phyloP scores from a whole-genome alignment of 2,329 filamentous ascomycete species.

The Clonostachys solani region DNA sequence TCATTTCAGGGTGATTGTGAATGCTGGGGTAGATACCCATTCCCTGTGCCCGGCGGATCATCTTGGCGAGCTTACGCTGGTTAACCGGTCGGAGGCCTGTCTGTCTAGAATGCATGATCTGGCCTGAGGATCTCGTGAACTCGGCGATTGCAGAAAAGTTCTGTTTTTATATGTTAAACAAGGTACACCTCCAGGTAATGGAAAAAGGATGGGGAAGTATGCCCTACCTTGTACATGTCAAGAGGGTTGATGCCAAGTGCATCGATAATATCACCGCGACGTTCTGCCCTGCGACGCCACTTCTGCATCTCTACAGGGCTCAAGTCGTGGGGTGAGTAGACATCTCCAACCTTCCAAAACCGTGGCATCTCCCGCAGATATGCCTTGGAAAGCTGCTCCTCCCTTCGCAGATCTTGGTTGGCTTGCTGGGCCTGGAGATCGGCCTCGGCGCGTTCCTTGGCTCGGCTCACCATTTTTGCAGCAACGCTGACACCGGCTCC shows the following conservation, averaged over 20 bases:
- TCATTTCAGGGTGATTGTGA: slow-evolving; percentile 80
- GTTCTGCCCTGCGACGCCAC: slow-evolving; percentile 61
- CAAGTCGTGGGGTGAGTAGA: slow-evolving; percentile 89
- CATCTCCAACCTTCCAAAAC: slow-evolving; percentile 71
- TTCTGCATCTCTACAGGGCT: slow-evolving; percentile 74
- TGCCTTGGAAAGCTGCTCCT: slow-evolving; percentile 38
- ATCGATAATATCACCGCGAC: slow-evolving; percentile 71
- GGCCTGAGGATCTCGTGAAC: slow-evolving; percentile 78
- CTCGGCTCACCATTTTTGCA: slow-evolving; percentile 16
- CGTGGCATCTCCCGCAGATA: slow-evolving; percentile 63
- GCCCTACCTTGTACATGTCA: slow-evolving; percentile 77
- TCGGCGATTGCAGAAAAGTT: slow-evolving; percentile 92
- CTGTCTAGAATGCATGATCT: slow-evolving; percentile 71
- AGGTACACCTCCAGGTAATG: background rate
- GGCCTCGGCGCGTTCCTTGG: slow-evolving; percentile 10
- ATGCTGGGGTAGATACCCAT: slow-evolving; percentile 90
- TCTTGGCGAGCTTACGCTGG: slow-evolving; percentile 90
- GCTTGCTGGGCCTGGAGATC: slow-evolving; percentile 17
- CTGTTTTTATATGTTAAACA: slow-evolving; percentile 36
- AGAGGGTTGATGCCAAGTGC: slow-evolving; percentile 74
- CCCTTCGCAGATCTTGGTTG: slow-evolving; percentile 29
- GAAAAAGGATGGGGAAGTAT: background rate
- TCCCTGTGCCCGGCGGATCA: slow-evolving; percentile 82
- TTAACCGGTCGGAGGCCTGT: slow-evolving; percentile 85
- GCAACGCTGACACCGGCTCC: slow-evolving; percentile 13